Base-by-base conservation (phyloP, 73 alveolate genomes). In the Uronychia setigera region DNA sequence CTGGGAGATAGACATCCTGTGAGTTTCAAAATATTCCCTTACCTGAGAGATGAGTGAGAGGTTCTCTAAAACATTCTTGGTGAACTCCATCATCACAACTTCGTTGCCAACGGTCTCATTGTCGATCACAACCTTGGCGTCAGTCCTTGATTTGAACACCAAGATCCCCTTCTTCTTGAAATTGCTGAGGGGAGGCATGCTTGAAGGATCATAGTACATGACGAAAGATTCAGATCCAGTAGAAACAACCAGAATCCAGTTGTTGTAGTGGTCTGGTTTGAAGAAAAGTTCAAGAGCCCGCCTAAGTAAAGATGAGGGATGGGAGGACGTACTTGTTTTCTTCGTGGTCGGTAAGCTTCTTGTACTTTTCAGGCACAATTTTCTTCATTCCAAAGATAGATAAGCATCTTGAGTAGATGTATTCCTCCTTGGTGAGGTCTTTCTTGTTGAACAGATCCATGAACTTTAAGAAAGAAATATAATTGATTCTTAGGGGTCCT, bases 1-100 rank as follows among this genome's bases (percentile, higher is more conserved):
- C 95, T 0, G 99, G 98, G 88, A 90, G 74, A 86, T 78, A 90
- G 80, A 90, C 92, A 35, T 90, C 95, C 91, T 90, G 78, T 25
- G 26, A 33, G 29, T 29, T 32, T 28, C 30, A 29, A 78, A 33
- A n/a, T 78, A 60, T 78, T 77, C 34, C 57, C 84, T 90, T 90
- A 90, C 97, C 76, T 93, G 77, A 79, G 89, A 94, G 77, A 93
- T 82, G 80, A 82, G 80, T 31, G 89, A 89, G 80, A 94, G 93
- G 85, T 92, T 93, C 87, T 94, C 98, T 29, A 94, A 87, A 75
- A 94, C 85, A 60, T 74, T 35, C 59, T 85, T 88, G 67, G 92
- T 91, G 58, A 93, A 34, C 82, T 93, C 96, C 90, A 87, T 82
- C 80, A 91, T 82, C 32, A 92, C 80, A 35, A 93, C 87, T 31